These are phyloP conservation scores for Ensete glaucum DNA, from an alignment of 176 grass and related monocot species.

Conservation along the genomic window DNA sequence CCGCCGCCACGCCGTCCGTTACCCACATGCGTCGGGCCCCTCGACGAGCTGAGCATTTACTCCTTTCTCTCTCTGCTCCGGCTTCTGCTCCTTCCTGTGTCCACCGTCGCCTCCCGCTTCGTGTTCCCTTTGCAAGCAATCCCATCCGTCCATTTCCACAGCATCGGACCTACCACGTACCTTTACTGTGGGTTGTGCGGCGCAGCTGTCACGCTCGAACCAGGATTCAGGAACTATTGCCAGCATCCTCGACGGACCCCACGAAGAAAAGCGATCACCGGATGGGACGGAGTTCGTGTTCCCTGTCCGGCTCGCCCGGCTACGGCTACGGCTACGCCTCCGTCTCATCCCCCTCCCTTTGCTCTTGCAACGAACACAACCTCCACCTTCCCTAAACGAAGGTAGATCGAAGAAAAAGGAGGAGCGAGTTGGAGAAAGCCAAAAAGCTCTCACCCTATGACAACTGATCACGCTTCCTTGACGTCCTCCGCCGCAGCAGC, in stretches of 20 bases:
- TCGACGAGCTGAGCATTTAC: too few species aligned
- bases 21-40: too few species aligned
- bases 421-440: background rate
- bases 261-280: background rate
- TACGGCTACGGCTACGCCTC: too few species aligned
- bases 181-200: background rate
- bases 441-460: background rate
- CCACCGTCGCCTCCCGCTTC: too few species aligned
- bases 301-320: background rate
- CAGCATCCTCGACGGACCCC: background rate
- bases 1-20: too few species aligned
- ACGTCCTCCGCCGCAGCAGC: background rate
- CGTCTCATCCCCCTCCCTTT: too few species aligned
- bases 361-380: background rate
- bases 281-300: background rate
- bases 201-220: background rate
- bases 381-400: background rate
- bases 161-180: background rate
- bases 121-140: background rate
- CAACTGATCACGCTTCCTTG: conserved; percentile 18
- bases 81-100: background rate
- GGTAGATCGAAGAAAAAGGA: background rate
- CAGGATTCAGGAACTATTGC: background rate
- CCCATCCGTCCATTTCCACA: background rate
- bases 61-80: background rate